Conservation (phyloP, 2,329 filamentous ascomycete genomes). For the Drechslera avenae region DNA sequence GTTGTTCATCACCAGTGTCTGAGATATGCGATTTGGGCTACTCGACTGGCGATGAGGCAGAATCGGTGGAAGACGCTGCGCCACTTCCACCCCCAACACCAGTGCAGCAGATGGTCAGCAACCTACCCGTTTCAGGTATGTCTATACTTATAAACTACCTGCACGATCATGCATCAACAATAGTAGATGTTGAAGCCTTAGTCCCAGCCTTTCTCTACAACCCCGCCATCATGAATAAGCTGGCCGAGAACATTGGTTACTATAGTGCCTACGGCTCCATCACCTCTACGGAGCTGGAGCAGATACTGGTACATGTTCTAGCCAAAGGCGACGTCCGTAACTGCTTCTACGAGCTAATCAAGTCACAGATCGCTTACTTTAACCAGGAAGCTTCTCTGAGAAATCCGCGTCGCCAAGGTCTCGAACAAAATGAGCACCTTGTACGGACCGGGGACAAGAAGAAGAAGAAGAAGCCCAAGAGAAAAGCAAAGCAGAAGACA, state of each 20-base stretch:
- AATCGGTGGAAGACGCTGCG: background rate
- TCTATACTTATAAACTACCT: constrained; percentile 4
- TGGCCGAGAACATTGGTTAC: constrained; percentile 10
- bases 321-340: constrained; percentile 1
- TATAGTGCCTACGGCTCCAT: constrained; percentile 1
- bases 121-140: background rate
- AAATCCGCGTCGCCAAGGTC: background rate
- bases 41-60: too few relatives aligned
- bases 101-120: background rate
- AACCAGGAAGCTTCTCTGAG: background rate
- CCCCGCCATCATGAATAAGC: background rate
- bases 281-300: background rate
- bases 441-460: background rate
- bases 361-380: background rate
- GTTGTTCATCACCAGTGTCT: background rate
- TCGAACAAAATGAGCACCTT: background rate
- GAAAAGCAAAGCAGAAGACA: too few relatives aligned
- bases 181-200: constrained; percentile 8
- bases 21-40: background rate
- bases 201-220: constrained; percentile 5
- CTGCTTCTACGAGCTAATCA: background rate
- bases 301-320: constrained; percentile 5
- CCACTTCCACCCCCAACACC: too few relatives aligned
- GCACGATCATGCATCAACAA: background rate
- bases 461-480: background rate